phyloP scores from a whole-genome alignment of 2,329 filamentous ascomycete species.

The Davidsoniella eucalypti region DNA sequence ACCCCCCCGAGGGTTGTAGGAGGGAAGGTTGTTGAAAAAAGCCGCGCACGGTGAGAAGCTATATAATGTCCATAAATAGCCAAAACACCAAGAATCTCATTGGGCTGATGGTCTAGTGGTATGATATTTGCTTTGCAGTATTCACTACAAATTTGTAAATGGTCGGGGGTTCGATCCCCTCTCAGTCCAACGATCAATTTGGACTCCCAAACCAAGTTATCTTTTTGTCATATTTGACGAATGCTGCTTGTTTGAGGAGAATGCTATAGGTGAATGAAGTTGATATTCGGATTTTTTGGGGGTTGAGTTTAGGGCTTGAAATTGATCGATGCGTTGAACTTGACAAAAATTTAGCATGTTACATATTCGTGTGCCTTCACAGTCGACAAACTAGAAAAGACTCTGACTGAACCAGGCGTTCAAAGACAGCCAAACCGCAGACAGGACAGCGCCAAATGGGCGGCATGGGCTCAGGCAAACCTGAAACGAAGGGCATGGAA shows the following conservation, averaged over 20 bases:
- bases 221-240: neutral
- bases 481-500: constrained; percentile 12
- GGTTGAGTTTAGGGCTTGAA: too few relatives aligned
- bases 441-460: neutral
- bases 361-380: too few relatives aligned
- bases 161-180: constrained; percentile 14
- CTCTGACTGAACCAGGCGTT: neutral
- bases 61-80: too few relatives aligned
- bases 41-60: too few relatives aligned
- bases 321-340: too few relatives aligned
- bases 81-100: constrained; percentile 1
- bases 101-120: constrained; percentile 14
- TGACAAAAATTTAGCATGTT: too few relatives aligned
- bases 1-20: too few relatives aligned
- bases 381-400: neutral
- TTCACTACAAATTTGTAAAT: constrained; percentile 13
- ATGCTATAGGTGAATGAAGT: too few relatives aligned
- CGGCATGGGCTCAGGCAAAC: constrained; percentile 11
- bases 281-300: too few relatives aligned
- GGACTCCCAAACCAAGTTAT: neutral
- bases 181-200: constrained; percentile 9
- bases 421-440: neutral
- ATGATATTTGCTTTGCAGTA: constrained; percentile 14
- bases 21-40: too few relatives aligned
- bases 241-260: too few relatives aligned